Evolutionary conservation across 2,329 filamentous ascomycete genomes (phyloP), one percentile per base, ranked within the genome.

Genomic region (Fusarium agapanthi): DNA sequence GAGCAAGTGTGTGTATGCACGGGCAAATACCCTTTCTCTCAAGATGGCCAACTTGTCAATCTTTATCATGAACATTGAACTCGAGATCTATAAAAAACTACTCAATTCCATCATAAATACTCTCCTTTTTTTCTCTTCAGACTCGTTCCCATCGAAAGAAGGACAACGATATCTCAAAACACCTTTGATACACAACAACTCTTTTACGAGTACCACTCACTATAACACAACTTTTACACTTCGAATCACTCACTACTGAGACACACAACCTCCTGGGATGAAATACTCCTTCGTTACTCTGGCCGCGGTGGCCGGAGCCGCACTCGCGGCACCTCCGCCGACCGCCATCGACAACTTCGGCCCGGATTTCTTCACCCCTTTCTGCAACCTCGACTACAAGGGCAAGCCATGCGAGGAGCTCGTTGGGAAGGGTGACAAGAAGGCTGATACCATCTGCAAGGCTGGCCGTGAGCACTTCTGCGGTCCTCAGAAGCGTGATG

Each of bases 271-370:
- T 53, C 40, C 41, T 60, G 73, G 26, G 37, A 80, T 80, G 79
- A 80, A 79, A 77, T 72, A 77, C 56, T 74, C 74, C 34, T 47
- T 80, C 55, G 65, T 78, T 37, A 65, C 76, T 69, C 30, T 78
- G 53, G 74, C 75, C 63, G 32, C 75, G 48, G 40, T 77, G 63
- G 71, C 73, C 43, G 64, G 72, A 37, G 54, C 64, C 30, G 57
- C 50, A 35, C 18, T 74, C 30, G 71, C 71, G 34, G 59, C 53
- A 5, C 51, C 51, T 30, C 51, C 51, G 20, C 51, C 51, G 15
- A 41, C 51, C 12, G 51, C 51, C 35, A 40, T 51, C 24, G 32
- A 48, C 28, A 48, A 30, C 55, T 67, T 62, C 13, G 56, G 56
- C 32, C 54, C 66, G 14, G 57, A 65, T 11, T 47, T 48, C 54